Conservation (phyloP, 208 protist species). For the Leishmania martiniquensis region DNA sequence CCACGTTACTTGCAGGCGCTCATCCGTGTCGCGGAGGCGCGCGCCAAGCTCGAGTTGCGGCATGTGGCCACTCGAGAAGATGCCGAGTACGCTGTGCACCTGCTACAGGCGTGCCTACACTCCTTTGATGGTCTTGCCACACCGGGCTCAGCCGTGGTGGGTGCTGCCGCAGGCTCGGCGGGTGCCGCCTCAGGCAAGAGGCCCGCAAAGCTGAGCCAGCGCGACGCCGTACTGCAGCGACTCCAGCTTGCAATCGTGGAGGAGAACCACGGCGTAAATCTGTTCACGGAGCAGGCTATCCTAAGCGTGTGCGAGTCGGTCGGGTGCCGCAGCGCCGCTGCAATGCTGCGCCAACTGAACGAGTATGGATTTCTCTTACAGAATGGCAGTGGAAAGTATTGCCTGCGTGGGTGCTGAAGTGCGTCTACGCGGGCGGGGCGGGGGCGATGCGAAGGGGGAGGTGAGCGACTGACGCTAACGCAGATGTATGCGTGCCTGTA, state of each 20-base stretch:
- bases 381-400: constrained; percentile 60
- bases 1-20: constrained; percentile 96
- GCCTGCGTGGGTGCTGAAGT: constrained; percentile 51
- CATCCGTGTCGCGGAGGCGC: constrained; percentile 93
- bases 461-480: background rate
- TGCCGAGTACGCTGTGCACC: constrained; percentile 90
- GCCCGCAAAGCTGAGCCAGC: constrained; percentile 47
- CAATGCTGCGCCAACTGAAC: constrained; percentile 85
- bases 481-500: background rate
- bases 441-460: background rate
- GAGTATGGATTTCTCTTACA: constrained; percentile 81
- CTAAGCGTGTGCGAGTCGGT: constrained; percentile 70
- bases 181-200: constrained; percentile 23
- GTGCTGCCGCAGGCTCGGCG: background rate
- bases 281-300: constrained; percentile 56
- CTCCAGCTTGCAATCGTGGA: constrained; percentile 67
- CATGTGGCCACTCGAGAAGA: constrained; percentile 90
- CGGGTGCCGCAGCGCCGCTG: constrained; percentile 67
- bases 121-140: constrained; percentile 39
- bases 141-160: constrained; percentile 24
- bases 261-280: constrained; percentile 53
- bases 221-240: constrained; percentile 64
- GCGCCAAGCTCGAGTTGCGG: constrained; percentile 92
- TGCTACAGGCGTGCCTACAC: constrained; percentile 81
- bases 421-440: background rate